Base-by-base conservation (phyloP, 148 eudicot species). In the Hydrangea macrophylla region DNA sequence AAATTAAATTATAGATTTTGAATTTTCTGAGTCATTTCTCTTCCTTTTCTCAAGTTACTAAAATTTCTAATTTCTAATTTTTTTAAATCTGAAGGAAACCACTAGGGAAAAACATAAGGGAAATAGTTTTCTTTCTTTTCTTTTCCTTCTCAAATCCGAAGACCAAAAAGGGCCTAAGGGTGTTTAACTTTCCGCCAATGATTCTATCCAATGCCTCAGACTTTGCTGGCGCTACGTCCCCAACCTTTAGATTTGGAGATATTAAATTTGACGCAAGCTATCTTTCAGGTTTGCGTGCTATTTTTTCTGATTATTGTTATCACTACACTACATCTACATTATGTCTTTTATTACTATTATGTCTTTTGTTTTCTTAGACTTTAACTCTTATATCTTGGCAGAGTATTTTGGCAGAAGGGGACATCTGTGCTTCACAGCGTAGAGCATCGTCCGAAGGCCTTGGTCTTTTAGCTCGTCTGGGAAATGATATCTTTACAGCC, bases 401-500 rank as follows among this genome's bases (percentile, higher is more conserved):
- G 98, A 84, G 76, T 68, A 94, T 88, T 79, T 78, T 94, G 75
- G 85, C 89, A 57, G 98, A 88, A 77, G 98, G 98, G 62, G 96
- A 91, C 75, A 86, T 90, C 55, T 85, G 89, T 78, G 82, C 92
- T 75, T 83, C 96, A 57, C 82, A 88, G 70, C 96, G 98, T 32
- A 86, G 98, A 82, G 98, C 97, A 71, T 88, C 92, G 60, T 80
- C 96, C 55, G 98, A 94, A 88, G 96, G 97, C 61, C 96, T 94
- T 78, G 98, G 98, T 56, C 76, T 90, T 69, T 78, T 94, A 78
- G 90, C 95, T 72, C 90, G 98, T 66, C 90, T 94, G 39, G 97
- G 97, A 75, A 85, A 79, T 81, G 98, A 94, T 80, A 76, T 70
- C 1, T 90, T 85, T 75, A 87, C 98, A 22, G 98, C 96, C 69